Conservation (phyloP, 2,329 filamentous ascomycete genomes). For the Aspergillus sp. region DNA sequence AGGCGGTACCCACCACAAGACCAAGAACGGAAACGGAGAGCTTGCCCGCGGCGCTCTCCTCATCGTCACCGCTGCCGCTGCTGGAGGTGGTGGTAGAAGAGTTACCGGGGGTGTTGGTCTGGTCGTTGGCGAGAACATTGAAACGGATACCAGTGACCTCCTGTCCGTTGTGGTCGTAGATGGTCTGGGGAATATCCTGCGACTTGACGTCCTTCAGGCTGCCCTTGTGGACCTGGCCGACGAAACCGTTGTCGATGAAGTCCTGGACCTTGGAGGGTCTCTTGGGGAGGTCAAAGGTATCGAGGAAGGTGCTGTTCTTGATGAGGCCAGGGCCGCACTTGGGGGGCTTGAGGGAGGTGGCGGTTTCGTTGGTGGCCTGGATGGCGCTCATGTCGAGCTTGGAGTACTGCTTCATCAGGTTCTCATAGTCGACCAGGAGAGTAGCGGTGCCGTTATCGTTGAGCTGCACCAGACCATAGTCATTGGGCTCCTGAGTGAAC, state of each 20-base stretch:
- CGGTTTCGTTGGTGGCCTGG: conserved; percentile 60
- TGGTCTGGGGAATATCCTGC: conserved; percentile 55
- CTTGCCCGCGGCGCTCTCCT: conserved; percentile 20
- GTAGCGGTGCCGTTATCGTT: conserved; percentile 57
- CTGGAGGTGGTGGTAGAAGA: conserved; percentile 14
- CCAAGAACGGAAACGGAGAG: conserved; percentile 22
- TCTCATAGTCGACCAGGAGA: conserved; percentile 66
- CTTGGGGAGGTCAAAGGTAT: conserved; percentile 73
- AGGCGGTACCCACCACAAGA: conserved; percentile 25
- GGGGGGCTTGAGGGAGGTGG: conserved; percentile 57
- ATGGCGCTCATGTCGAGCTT: conserved; percentile 71
- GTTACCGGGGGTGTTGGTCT: conserved; percentile 54
- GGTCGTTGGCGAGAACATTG: conserved; percentile 49
- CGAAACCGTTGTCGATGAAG: conserved; percentile 75
- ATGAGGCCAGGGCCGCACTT: conserved; percentile 68
- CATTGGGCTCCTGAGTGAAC: conserved; percentile 48
- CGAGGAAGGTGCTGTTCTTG: conserved; percentile 63
- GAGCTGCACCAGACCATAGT: conserved; percentile 61
- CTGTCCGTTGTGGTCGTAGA: conserved; percentile 57
- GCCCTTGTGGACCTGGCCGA: conserved; percentile 57
- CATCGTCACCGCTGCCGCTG: conserved; percentile 7
- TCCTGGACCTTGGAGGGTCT: conserved; percentile 66
- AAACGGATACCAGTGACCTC: conserved; percentile 65
- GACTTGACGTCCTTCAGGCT: conserved; percentile 61
- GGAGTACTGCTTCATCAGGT: conserved; percentile 72